Evolutionary conservation across 1,284 basidiomycete species (phyloP).

Genomic region (Inonotus obliquus): DNA sequence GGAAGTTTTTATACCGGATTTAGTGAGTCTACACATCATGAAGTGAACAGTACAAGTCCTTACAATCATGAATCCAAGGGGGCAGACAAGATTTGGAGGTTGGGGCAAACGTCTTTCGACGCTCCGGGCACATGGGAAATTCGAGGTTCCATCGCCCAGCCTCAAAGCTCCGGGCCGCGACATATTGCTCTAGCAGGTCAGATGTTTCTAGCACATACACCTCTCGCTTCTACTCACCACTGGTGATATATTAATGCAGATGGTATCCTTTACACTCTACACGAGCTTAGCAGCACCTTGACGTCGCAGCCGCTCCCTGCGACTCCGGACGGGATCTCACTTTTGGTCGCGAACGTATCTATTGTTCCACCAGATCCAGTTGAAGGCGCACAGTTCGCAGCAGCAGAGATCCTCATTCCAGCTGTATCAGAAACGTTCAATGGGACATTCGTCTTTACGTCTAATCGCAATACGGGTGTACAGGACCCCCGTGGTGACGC

Average conservation of each 20-base stretch:
- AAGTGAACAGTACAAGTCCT: not conserved
- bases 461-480: constrained; percentile 59
- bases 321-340: constrained; percentile 38
- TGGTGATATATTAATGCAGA: constrained; percentile 34
- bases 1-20: constrained; percentile 60
- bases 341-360: constrained; percentile 47
- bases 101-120: constrained; percentile 33
- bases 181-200: constrained; percentile 54
- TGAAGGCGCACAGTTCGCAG: constrained; percentile 44
- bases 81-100: constrained; percentile 60
- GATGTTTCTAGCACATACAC: constrained; percentile 16
- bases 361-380: constrained; percentile 51
- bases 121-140: constrained; percentile 43
- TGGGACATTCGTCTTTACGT: constrained; percentile 56
- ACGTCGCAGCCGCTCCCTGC: constrained; percentile 56
- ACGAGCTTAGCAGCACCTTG: constrained; percentile 61
- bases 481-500: constrained; percentile 51
- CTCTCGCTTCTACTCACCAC: constrained; percentile 4
- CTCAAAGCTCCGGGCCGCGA: constrained; percentile 59
- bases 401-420: constrained; percentile 58
- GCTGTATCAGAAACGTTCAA: constrained; percentile 42
- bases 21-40: constrained; percentile 37
- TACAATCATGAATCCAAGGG: constrained; percentile 38
- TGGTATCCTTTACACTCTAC: constrained; percentile 52
- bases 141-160: constrained; percentile 59